Evolutionary conservation across 1,284 basidiomycete species (phyloP).

Genomic region (Moesziomyces aphidis): DNA sequence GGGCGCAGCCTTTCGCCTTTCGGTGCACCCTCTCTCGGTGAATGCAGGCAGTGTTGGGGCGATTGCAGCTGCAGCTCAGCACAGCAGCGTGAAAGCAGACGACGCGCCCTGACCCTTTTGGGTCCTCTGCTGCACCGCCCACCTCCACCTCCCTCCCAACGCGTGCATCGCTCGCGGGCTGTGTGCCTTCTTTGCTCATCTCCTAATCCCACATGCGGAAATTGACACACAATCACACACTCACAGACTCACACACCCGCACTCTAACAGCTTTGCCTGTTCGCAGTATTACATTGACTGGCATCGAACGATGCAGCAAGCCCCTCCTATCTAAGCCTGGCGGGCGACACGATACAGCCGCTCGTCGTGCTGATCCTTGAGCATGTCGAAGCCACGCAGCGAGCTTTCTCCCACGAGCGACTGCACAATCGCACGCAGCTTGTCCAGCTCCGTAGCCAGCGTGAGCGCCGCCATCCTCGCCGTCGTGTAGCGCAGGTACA

Average conservation of each 20-base stretch:
- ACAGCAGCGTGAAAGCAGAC: background rate
- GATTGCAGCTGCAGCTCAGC: background rate
- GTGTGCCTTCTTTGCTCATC: too few species aligned
- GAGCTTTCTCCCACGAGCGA: constrained; percentile 50
- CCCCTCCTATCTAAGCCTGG: too few species aligned
- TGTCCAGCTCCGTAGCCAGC: constrained; percentile 47
- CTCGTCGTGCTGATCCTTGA: constrained; percentile 36
- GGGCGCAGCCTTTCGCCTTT: too few species aligned
- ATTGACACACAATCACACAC: too few species aligned
- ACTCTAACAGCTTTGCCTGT: too few species aligned
- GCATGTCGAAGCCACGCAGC: constrained; percentile 38
- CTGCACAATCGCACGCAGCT: constrained; percentile 46
- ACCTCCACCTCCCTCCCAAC: background rate
- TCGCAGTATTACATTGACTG: background rate
- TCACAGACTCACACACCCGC: too few species aligned
- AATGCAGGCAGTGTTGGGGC: background rate
- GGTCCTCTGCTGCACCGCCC: too few species aligned
- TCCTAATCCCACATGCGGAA: too few species aligned
- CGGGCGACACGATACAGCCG: constrained; percentile 14
- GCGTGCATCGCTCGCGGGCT: too few species aligned
- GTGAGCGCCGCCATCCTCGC: constrained; percentile 51
- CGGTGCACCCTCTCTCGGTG: background rate
- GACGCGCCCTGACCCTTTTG: too few species aligned
- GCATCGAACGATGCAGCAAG: background rate
- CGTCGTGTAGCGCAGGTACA: constrained; percentile 50